Conservation (phyloP, 2,329 filamentous ascomycete species). For the Aspergillus viridinutans region DNA sequence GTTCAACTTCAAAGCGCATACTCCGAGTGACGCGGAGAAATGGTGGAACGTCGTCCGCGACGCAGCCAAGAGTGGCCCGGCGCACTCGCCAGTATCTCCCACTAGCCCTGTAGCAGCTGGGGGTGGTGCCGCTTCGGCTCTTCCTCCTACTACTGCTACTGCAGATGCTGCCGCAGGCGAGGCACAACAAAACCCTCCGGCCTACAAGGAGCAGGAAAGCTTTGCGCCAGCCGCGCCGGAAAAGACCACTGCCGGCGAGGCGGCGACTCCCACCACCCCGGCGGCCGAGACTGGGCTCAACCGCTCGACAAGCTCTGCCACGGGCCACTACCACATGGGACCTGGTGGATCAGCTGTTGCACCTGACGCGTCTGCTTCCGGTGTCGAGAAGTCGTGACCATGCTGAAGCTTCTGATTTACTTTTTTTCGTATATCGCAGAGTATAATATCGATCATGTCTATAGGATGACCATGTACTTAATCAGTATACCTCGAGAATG, state of each 20-base stretch:
- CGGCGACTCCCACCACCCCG: background rate
- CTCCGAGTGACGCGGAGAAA: constrained; percentile 70
- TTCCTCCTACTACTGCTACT: background rate
- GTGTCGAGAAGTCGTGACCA: background rate
- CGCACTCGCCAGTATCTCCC: constrained; percentile 8
- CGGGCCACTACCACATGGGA: background rate
- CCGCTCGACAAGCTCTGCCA: background rate
- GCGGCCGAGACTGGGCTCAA: background rate
- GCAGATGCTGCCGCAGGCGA: constrained; percentile 2
- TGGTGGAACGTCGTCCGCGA: constrained; percentile 72
- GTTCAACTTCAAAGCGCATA: constrained; percentile 82
- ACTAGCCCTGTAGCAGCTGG: constrained; percentile 9
- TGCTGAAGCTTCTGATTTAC: background rate
- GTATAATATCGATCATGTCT: background rate
- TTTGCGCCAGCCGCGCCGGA: background rate
- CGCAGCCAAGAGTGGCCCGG: constrained; percentile 15
- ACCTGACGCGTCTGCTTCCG: background rate
- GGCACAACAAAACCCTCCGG: constrained; percentile 15
- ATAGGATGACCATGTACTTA: background rate
- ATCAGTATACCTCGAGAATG: background rate
- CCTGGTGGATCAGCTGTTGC: background rate
- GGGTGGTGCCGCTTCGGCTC: background rate
- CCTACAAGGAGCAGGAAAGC: constrained; percentile 23
- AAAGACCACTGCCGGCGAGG: background rate
- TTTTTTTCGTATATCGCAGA: background rate